Conservation (phyloP, 345 rosid species). For the Populus pruinosa region DNA sequence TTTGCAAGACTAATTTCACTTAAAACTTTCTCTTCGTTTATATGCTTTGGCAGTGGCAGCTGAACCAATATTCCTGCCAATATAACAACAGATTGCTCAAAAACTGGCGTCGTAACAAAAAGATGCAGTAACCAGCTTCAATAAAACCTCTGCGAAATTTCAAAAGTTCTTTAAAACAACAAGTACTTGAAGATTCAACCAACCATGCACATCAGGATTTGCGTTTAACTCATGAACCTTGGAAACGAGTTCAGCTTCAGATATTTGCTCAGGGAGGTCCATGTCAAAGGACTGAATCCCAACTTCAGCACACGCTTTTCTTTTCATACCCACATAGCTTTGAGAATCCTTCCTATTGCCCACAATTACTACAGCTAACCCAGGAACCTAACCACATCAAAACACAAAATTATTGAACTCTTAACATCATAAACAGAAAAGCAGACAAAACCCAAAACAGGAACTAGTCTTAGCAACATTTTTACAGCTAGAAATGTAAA, state of each 20-base stretch:
- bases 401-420: neutral
- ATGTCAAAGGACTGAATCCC: constrained; percentile 77
- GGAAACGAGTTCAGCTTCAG: constrained; percentile 63
- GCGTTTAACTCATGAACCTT: constrained; percentile 81
- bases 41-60: constrained; percentile 84
- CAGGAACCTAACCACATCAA: constrained; percentile 61
- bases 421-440: neutral
- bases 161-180: neutral
- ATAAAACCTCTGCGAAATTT: neutral
- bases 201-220: constrained; percentile 78
- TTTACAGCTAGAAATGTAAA: neutral
- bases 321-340: constrained; percentile 85
- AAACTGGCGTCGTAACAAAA: neutral
- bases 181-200: constrained; percentile 18
- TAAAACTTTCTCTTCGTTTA: constrained; percentile 78
- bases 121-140: neutral
- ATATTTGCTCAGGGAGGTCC: constrained; percentile 72
- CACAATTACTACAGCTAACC: constrained; percentile 82
- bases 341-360: constrained; percentile 81
- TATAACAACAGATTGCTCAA: neutral
- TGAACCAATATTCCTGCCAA: constrained; percentile 83
- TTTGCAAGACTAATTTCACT: constrained; percentile 71
- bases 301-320: constrained; percentile 90
- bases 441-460: neutral
- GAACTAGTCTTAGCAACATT: neutral